Evolutionary conservation across 352 stramenopile species (phyloP), one percentile per base, ranked within the genome.

Genomic region (Globisporangium splendens): DNA sequence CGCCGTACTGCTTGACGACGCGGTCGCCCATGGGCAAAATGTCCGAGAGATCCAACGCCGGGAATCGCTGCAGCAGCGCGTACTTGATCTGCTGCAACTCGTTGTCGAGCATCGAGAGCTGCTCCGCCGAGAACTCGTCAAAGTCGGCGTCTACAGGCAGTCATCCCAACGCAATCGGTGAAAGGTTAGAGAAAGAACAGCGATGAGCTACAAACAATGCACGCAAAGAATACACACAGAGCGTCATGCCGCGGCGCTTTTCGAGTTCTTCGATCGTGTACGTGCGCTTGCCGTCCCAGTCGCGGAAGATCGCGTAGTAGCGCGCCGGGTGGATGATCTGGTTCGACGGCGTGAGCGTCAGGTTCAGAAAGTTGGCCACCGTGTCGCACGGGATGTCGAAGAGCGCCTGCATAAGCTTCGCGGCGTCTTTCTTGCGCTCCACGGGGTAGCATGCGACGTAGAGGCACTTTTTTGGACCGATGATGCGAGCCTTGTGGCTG

Each of bases 301-400:
- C 90, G 49, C 86, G 82, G 71, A 97, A 97, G 58, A 97, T 97
- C 22, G 83, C 86, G 70, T 91, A 96, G 81, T 97, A 97, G 46
- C 90, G 83, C 50, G 88, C 89, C 49, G 90, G 90, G 65, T 97
- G 90, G 68, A 97, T 95, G 70, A 97, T 97, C 72, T 97, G 90
- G 77, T 97, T 97, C 50, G 86, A 96, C 54, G 90, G 89, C 59
- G 90, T 97, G 48, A 97, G 86, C 71, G 90, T 97, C 46, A 97
- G 70, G 65, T 95, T 97, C 46, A 97, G 75, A 59, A 97, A 97
- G 77, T 97, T 97, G 63, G 90, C 87, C 21, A 97, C 79, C 13
- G 83, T 96, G 59, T 79, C 66, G 72, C 89, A 97, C 41, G 90
- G 88, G 54, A 97, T 97, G 65, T 97, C 90, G 56, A 96, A 97